Base-by-base conservation (phyloP, 331 rosid genomes). In the Quercus tomentella region DNA sequence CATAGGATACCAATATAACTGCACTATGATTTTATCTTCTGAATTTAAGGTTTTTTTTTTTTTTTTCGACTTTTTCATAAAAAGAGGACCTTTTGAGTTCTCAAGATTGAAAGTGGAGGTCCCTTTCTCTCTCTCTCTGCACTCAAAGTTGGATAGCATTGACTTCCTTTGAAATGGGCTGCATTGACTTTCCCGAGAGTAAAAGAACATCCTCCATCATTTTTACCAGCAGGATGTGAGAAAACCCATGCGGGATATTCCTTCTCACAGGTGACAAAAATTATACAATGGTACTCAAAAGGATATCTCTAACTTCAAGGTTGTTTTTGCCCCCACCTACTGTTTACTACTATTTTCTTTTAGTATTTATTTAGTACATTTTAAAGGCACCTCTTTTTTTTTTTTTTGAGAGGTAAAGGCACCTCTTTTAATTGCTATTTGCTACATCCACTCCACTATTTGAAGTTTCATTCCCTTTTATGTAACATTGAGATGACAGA, bases 171-270 rank as follows among this genome's bases (percentile, higher is more conserved):
- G 61, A 28, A 45, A 45, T 17, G 41, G 60, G 76, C 61, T 68
- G 76, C 87, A 66, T 77, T 82, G 87, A 75, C 87, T 77, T 85
- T 73, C 71, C 73, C 60, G 25, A 37, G 52, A 74, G 66, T 7
- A 61, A 62, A 25, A 51, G 65, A 55, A 83, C 82, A 81, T 76
- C 58, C 84, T 68, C 49, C 71, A 57, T 45, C 57, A 72, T 35
- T 77, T 33, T 60, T 49, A 31, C 43, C 30, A 30, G 62, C n/a
- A 63, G 11, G 66, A 4, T 73, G 72, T 61, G 41, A 60, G 80
- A 75, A 77, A 77, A 75, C 74, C 81, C 84, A 80, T 56, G 72
- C n/a, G 25, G 80, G 72, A 74, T 81, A 74, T 76, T 25, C 45
- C 12, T 41, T 41, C 56, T 61, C 31, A 28, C 37, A 30, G 25